phyloP scores from a whole-genome alignment of 345 rosid species.

The Eucalyptus victrix region DNA sequence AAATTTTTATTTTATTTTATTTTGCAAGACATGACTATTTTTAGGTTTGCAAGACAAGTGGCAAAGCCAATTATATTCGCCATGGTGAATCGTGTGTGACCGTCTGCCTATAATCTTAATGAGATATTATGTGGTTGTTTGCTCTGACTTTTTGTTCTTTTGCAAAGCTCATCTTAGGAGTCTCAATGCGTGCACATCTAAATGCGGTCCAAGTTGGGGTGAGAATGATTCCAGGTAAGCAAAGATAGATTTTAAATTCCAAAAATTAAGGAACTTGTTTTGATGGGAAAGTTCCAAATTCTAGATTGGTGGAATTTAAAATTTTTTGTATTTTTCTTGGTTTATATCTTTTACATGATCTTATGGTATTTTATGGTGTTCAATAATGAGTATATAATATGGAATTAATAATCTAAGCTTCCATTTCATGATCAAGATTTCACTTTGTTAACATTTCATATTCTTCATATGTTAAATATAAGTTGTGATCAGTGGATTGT shows the following conservation, averaged over 20 bases:
- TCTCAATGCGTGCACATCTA: neutral
- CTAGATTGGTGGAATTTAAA: too few relatives aligned
- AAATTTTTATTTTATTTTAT: neutral
- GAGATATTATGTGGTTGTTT: neutral
- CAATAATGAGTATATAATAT: too few relatives aligned
- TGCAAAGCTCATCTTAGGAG: neutral
- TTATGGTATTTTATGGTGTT: fast-evolving
- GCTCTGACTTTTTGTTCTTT: neutral
- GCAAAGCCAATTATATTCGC: neutral
- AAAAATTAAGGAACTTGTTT: too few relatives aligned
- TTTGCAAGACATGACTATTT: neutral
- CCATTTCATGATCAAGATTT: too few relatives aligned
- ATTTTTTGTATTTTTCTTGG: too few relatives aligned
- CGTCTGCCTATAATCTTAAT: neutral
- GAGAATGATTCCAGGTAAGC: fast-evolving
- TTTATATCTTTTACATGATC: fast-evolving
- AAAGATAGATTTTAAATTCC: fast-evolving
- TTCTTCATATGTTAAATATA: too few relatives aligned
- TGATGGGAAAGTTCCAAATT: too few relatives aligned
- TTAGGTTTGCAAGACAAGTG: neutral
- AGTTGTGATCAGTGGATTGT: fast-evolving
- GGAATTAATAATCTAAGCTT: too few relatives aligned
- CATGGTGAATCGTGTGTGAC: neutral
- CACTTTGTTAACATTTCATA: too few relatives aligned
- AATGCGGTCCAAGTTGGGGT: neutral